Conservation (phyloP, 495 filamentous ascomycete genomes). For the Talaromyces trachyspermus region DNA sequence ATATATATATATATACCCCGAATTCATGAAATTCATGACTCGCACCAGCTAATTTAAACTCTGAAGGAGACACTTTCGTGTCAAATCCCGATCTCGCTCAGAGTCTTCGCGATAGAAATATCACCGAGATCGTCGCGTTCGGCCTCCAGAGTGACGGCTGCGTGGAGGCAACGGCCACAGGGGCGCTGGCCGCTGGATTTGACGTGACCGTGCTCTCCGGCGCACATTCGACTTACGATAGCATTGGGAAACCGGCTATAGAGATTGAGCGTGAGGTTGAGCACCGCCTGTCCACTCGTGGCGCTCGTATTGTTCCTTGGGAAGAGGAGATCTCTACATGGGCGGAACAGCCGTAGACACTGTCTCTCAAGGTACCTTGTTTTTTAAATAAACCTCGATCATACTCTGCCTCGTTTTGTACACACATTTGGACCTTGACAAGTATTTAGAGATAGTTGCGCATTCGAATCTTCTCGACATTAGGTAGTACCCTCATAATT, state of each 20-base stretch:
- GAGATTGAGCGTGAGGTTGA: conserved; percentile 27
- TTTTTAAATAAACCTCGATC: no score
- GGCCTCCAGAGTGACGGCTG: conserved; percentile 31
- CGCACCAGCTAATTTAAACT: neutral
- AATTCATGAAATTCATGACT: no score
- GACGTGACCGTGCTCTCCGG: conserved; percentile 19
- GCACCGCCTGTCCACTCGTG: conserved; percentile 9
- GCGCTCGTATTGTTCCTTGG: conserved; percentile 17
- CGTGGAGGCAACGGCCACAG: conserved; percentile 19
- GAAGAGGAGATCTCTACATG: conserved; percentile 19
- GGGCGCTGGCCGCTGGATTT: conserved; percentile 22
- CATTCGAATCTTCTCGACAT: no score
- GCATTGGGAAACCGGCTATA: conserved; percentile 11
- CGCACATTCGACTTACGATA: conserved; percentile 29
- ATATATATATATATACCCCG: no score
- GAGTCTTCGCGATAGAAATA: conserved; percentile 9
- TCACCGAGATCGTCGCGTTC: conserved; percentile 17
- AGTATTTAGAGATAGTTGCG: no score
- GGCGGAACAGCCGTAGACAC: no score
- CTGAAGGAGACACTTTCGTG: conserved; percentile 22
- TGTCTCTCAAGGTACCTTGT: no score
- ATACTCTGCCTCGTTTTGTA: no score
- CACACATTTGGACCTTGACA: no score
- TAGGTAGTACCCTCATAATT: no score
- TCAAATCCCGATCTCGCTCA: conserved; percentile 22